These are phyloP conservation scores for Diaporthe helianthi DNA, from an alignment of 2,329 filamentous ascomycete genomes.

Conservation along the genomic window DNA sequence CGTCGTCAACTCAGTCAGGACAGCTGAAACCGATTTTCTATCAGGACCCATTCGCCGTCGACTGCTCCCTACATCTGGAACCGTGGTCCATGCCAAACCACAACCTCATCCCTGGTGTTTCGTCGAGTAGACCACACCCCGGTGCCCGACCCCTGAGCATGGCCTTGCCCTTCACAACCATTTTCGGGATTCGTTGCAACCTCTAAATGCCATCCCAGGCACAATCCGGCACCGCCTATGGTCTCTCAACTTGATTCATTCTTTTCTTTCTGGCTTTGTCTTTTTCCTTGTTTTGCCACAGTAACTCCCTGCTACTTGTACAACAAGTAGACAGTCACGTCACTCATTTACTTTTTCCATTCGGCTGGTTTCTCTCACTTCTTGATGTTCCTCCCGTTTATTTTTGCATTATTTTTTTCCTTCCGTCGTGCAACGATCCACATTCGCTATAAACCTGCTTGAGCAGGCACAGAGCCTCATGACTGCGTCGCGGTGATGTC, in stretches of 20 bases:
- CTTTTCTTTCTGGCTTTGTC: neutral
- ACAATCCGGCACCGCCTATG: neutral
- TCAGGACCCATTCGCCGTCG: constrained; percentile 7
- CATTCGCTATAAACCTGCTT: constrained; percentile 3
- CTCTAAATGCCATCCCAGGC: neutral
- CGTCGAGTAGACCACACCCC: constrained; percentile 9
- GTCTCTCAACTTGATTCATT: constrained; percentile 2
- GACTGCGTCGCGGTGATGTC: constrained; percentile 27
- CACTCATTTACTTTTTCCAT: neutral
- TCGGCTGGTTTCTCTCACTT: constrained; percentile 1
- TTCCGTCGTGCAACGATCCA: constrained; percentile 4
- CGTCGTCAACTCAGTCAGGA: constrained; percentile 5
- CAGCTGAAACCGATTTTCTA: constrained; percentile 19
- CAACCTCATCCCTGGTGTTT: constrained; percentile 18
- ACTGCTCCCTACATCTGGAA: constrained; percentile 10
- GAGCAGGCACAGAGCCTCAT: constrained; percentile 23
- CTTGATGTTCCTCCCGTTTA: neutral
- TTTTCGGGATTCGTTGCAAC: constrained; percentile 1
- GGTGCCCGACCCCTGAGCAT: constrained; percentile 14
- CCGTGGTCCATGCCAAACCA: constrained; percentile 20
- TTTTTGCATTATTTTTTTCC: neutral
- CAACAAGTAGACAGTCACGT: neutral
- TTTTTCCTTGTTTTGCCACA: constrained; percentile 15
- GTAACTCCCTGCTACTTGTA: constrained; percentile 1
- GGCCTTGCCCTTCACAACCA: neutral